Evolutionary conservation across 164 flowering plant genomes (phyloP).

Genomic region (Stephania japonica): DNA sequence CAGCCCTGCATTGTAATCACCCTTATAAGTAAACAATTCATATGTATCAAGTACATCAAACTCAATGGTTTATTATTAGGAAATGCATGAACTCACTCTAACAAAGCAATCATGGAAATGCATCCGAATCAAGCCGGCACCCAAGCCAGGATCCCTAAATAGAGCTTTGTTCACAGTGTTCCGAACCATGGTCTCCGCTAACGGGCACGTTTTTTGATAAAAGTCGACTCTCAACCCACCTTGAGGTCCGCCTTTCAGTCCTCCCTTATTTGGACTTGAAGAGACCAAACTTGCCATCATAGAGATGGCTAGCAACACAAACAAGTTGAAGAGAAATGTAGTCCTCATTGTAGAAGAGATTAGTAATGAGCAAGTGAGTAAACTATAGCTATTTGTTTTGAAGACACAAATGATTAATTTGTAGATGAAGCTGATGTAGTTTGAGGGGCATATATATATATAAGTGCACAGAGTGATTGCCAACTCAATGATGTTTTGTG

Average conservation of each 20-base stretch:
- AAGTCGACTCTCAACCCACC: constrained; percentile 17
- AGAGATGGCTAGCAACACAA: constrained; percentile 2
- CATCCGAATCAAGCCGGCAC: constrained; percentile 55
- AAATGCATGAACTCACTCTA: constrained; percentile 25
- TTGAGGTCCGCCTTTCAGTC: too few relatives aligned
- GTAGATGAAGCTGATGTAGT: background rate
- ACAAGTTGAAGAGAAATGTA: background rate
- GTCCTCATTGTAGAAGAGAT: background rate
- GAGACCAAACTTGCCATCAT: constrained; percentile 2
- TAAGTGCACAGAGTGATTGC: background rate
- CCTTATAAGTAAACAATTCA: background rate
- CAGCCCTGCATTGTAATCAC: constrained; percentile 44
- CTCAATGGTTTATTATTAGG: background rate
- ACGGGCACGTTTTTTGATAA: constrained; percentile 17
- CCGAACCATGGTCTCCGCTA: constrained; percentile 21
- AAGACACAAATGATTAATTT: background rate
- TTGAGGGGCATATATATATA: background rate
- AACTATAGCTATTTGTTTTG: background rate
- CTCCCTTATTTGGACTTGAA: background rate
- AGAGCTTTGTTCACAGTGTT: constrained; percentile 36
- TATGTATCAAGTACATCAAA: background rate
- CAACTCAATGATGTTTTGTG: background rate
- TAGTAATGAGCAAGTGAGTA: background rate
- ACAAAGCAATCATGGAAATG: constrained; percentile 77
- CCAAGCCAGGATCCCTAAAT: constrained; percentile 42